These are phyloP conservation scores for Colletotrichum sp. DNA, from an alignment of 2,329 filamentous ascomycete species.

Conservation along the genomic window DNA sequence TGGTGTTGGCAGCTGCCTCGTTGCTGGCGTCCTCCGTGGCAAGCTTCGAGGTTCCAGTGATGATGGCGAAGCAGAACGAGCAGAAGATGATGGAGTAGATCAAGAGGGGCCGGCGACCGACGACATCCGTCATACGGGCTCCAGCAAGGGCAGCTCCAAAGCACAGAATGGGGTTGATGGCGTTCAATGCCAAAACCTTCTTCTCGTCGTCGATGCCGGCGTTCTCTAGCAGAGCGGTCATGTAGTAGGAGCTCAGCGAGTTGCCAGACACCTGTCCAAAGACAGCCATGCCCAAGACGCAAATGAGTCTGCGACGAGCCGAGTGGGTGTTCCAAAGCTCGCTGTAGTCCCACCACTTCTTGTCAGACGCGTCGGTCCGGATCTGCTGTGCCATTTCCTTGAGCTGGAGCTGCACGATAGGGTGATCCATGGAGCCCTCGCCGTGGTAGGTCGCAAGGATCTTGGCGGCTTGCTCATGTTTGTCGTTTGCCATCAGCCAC, in stretches of 20 bases:
- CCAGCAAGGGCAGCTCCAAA: slow-evolving; percentile 56
- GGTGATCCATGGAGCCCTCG: slow-evolving; percentile 52
- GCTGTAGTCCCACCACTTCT: slow-evolving; percentile 61
- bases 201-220: slow-evolving; percentile 56
- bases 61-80: slow-evolving; percentile 52
- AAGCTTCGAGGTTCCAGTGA: slow-evolving; percentile 53
- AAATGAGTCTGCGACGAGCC: slow-evolving; percentile 54
- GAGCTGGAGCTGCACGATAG: slow-evolving; percentile 57
- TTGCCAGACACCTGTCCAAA: slow-evolving; percentile 61
- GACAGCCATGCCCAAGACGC: slow-evolving; percentile 54
- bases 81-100: slow-evolving; percentile 51
- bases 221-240: slow-evolving; percentile 43
- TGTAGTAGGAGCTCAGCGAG: slow-evolving; percentile 52
- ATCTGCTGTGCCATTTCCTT: slow-evolving; percentile 53
- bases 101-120: slow-evolving; percentile 63
- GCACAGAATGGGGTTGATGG: slow-evolving; percentile 58
- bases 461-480: slow-evolving; percentile 41
- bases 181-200: slow-evolving; percentile 55
- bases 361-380: slow-evolving; percentile 55
- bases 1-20: slow-evolving; percentile 43
- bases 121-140: slow-evolving; percentile 58
- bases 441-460: slow-evolving; percentile 57
- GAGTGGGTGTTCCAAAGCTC: slow-evolving; percentile 56
- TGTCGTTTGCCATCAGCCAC: slow-evolving; percentile 49
- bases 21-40: slow-evolving; percentile 40